Conservation (phyloP, 345 rosid genomes). For the Pugionium cornutum region DNA sequence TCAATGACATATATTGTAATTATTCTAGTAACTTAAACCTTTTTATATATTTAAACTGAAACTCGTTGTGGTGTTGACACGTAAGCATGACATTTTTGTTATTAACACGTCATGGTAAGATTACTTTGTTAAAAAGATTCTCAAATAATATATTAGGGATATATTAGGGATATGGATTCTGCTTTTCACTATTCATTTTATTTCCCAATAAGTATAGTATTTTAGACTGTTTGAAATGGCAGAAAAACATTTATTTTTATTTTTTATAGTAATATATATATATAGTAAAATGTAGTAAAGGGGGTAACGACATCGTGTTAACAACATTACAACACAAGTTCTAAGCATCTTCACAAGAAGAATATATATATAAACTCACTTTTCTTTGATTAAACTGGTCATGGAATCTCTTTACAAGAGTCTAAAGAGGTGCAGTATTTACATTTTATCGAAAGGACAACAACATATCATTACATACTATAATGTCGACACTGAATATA, state of each 20-base stretch:
- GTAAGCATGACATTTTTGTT: no score
- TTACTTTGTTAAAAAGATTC: no score
- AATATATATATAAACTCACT: constrained; percentile 6
- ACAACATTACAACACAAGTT: constrained; percentile 27
- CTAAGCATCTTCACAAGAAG: constrained; percentile 23
- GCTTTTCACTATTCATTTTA: constrained; percentile 18
- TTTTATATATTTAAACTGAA: no score
- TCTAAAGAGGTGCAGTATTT: neutral
- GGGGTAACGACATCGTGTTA: constrained; percentile 35
- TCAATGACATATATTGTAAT: no score
- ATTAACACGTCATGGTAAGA: no score
- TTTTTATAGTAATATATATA: neutral
- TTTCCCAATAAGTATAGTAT: constrained; percentile 10
- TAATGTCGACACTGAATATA: neutral
- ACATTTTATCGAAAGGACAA: constrained; percentile 16
- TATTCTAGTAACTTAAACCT: no score
- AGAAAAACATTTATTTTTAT: neutral
- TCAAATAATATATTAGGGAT: no score
- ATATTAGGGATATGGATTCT: no score
- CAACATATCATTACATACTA: neutral
- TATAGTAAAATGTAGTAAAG: neutral
- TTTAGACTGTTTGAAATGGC: neutral
- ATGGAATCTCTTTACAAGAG: constrained; percentile 26
- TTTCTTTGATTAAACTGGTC: constrained; percentile 27
- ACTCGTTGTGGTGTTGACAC: no score